Conservation (phyloP, 345 rosid species). For the Chamaenerion angustifolium region DNA sequence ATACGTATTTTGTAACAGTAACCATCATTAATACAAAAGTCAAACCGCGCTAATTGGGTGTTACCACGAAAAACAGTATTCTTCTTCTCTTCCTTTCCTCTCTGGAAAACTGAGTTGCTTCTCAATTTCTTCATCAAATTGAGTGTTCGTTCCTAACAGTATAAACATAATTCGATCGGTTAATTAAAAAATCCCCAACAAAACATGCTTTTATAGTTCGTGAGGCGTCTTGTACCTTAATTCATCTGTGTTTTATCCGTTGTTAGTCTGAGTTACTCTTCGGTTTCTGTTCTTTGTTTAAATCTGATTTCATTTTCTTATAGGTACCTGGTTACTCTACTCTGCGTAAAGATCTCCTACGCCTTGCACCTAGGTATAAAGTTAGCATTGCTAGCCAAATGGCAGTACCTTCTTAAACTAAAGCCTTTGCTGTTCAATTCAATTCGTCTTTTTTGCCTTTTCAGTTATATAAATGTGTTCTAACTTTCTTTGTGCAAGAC, state of each 20-base stretch:
- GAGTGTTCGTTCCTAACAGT: no score
- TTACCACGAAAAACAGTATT: no score
- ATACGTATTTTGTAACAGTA: no score
- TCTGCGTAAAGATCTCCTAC: conserved; percentile 59
- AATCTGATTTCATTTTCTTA: conserved; percentile 8
- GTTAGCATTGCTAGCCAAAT: not conserved
- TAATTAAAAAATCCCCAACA: not conserved
- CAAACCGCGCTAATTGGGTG: no score
- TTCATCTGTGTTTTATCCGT: no score
- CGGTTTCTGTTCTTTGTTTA: conserved; percentile 1
- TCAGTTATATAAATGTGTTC: conserved; percentile 1
- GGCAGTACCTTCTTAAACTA: not conserved
- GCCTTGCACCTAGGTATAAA: conserved; percentile 57
- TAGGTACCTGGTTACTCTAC: conserved; percentile 78
- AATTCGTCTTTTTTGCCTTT: conserved; percentile 1
- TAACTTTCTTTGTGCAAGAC: conserved; percentile 25
- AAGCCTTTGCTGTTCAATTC: not conserved
- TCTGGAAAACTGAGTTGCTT: no score
- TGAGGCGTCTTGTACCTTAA: no score
- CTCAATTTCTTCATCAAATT: not conserved
- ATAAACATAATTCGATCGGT: no score
- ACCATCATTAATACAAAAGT: no score
- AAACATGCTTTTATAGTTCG: no score
- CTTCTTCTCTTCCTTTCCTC: no score
- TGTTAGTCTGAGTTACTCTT: not conserved